A percentile compares a stretch with the other conserved stretches of the same genome.
Evolutionary conservation across 176 grass and related monocot genomes (phyloP).

Genomic region (Aegilops tauschii): DNA sequence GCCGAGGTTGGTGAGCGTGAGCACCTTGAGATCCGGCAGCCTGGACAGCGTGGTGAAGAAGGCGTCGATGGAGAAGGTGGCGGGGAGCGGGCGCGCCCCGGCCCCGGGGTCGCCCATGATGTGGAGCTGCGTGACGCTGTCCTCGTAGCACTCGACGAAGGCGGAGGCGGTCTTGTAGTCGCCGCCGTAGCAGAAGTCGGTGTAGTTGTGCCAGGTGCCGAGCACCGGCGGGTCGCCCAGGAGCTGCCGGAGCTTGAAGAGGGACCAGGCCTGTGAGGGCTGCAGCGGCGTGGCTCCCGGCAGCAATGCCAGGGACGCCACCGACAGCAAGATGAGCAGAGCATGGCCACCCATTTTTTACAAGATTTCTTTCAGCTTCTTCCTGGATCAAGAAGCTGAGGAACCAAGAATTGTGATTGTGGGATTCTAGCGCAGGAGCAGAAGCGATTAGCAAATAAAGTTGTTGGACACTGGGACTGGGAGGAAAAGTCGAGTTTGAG

Average conservation of each 20-base stretch:
- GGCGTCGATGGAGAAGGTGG: constrained; percentile 70
- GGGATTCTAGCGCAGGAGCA: background rate
- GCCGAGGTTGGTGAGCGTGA: constrained; percentile 75
- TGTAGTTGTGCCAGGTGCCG: constrained; percentile 57
- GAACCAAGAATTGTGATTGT: constrained; percentile 9
- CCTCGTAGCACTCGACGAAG: constrained; percentile 84
- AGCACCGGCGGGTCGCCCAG: constrained; percentile 72
- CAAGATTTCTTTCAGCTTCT: background rate
- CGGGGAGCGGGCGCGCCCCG: constrained; percentile 44
- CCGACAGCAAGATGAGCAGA: constrained; percentile 49
- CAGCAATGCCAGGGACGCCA: constrained; percentile 51
- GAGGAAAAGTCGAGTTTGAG: constrained; percentile 11
- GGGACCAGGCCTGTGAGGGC: constrained; percentile 85
- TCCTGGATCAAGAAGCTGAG: constrained; percentile 1
- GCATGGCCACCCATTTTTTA: constrained; percentile 14
- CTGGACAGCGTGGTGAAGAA: constrained; percentile 83
- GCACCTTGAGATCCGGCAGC: constrained; percentile 79
- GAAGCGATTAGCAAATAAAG: background rate
- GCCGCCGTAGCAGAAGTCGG: constrained; percentile 84
- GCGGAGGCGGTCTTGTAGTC: constrained; percentile 54
- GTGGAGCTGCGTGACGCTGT: constrained; percentile 92
- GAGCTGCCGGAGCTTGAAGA: constrained; percentile 79
- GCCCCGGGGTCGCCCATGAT: constrained; percentile 49
- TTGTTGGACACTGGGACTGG: background rate
- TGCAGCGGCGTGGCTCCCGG: constrained; percentile 60